phyloP scores from a whole-genome alignment of 2,329 filamentous ascomycete species.

The Thielaviopsis euricoi region DNA sequence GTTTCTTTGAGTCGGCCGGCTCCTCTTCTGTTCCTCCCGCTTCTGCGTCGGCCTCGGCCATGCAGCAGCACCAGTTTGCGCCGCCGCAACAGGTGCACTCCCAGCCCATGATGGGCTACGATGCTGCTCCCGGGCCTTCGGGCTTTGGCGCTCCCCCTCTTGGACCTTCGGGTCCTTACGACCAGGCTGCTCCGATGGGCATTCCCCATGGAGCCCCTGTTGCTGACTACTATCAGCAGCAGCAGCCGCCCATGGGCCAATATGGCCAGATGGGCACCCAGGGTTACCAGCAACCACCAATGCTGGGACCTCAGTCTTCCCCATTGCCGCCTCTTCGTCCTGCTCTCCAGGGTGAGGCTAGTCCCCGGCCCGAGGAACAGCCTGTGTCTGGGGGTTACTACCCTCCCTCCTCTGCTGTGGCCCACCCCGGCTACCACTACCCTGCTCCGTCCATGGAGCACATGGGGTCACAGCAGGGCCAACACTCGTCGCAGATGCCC shows the following conservation, averaged over 20 bases:
- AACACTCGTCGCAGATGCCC: not conserved
- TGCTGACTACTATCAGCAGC: constrained; percentile 6
- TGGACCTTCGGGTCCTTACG: not conserved
- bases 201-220: not conserved
- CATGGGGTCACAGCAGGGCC: constrained; percentile 1
- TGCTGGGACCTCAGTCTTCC: constrained; percentile 4
- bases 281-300: constrained; percentile 3
- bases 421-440: constrained; percentile 3
- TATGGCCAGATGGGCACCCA: not conserved
- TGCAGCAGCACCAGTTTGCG: not conserved
- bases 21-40: not conserved
- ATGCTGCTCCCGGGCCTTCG: not conserved
- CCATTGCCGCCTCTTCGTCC: constrained; percentile 8
- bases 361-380: constrained; percentile 1
- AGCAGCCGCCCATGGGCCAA: not conserved
- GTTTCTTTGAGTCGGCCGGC: not conserved
- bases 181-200: constrained; percentile 1
- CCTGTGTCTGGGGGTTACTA: constrained; percentile 5
- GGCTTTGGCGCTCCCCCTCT: not conserved
- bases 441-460: not conserved
- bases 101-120: constrained; percentile 4
- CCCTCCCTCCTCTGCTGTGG: constrained; percentile 4
- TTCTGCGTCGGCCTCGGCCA: not conserved
- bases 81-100: not conserved
- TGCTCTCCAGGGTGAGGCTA: not conserved